Evolutionary conservation across 1,139 yeast species (phyloP).

Genomic region (Suhomyces guaymorum): DNA sequence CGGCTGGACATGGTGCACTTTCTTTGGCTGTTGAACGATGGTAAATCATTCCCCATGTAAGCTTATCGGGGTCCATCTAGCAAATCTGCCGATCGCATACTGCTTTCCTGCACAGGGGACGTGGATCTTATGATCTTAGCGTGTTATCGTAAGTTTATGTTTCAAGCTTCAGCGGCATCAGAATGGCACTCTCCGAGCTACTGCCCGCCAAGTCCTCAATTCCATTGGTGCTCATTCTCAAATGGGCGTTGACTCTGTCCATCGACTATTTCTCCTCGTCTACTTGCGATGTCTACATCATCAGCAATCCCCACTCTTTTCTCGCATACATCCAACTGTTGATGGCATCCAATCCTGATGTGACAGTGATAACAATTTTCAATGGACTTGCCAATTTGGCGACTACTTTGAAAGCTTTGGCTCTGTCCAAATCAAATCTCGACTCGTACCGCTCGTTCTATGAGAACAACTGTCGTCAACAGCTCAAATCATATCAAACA

Average conservation of each 20-base stretch:
- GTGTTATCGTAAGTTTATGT: too few relatives aligned
- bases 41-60: too few relatives aligned
- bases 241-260: constrained; percentile 10
- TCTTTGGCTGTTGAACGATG: too few relatives aligned
- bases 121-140: too few relatives aligned
- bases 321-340: constrained; percentile 20
- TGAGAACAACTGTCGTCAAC: constrained; percentile 2
- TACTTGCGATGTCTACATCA: constrained; percentile 22
- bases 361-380: constrained; percentile 20
- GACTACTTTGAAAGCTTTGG: constrained; percentile 16
- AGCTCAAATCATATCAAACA: constrained; percentile 10
- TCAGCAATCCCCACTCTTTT: constrained; percentile 24
- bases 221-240: constrained; percentile 2
- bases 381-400: constrained; percentile 16
- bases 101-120: too few relatives aligned
- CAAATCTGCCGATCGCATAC: too few relatives aligned
- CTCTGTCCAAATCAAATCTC: constrained; percentile 6
- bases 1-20: too few relatives aligned
- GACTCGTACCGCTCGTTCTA: constrained; percentile 2
- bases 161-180: too few relatives aligned
- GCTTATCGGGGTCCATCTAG: too few relatives aligned
- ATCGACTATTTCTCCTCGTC: constrained; percentile 2
- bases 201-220: constrained; percentile 1
- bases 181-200: constrained; percentile 4
- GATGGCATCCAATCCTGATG: constrained; percentile 10